Percentiles rank a stretch among this genome's conserved stretches.
These are phyloP conservation scores for Colletotrichum sp. DNA, from an alignment of 2,329 filamentous ascomycete genomes.

Conservation along the genomic window DNA sequence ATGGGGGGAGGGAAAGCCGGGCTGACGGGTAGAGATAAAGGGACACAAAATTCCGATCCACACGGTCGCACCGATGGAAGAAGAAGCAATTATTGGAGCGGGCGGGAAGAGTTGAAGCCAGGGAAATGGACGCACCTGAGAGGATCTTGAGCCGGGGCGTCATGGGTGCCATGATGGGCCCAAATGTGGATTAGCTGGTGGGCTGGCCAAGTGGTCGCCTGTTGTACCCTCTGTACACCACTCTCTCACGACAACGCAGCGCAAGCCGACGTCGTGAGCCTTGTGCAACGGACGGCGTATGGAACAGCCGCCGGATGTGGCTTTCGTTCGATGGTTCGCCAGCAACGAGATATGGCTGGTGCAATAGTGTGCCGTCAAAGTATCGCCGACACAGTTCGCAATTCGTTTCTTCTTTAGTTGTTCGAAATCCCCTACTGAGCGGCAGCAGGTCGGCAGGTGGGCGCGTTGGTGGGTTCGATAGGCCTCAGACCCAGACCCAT, in stretches of 20 bases:
- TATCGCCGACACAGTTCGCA: not conserved
- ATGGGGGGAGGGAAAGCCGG: slow-evolving; percentile 15
- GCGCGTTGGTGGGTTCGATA: slow-evolving; percentile 15
- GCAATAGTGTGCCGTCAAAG: not conserved
- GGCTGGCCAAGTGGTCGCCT: slow-evolving; percentile 31
- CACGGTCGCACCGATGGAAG: slow-evolving; percentile 25
- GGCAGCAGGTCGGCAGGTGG: slow-evolving; percentile 11
- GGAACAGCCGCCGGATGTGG: slow-evolving; percentile 13
- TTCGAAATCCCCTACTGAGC: slow-evolving; percentile 1
- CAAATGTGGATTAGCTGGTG: slow-evolving; percentile 39
- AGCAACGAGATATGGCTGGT: not conserved
- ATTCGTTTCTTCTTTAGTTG: not conserved
- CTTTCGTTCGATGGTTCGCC: not conserved
- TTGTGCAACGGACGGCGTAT: slow-evolving; percentile 7
- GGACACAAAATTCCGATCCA: slow-evolving; percentile 32
- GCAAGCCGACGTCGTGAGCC: not conserved
- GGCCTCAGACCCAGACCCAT: slow-evolving; percentile 22
- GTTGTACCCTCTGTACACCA: slow-evolving; percentile 18
- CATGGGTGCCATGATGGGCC: slow-evolving; percentile 61
- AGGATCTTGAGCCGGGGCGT: slow-evolving; percentile 65
- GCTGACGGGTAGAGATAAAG: slow-evolving; percentile 21
- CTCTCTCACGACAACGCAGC: slow-evolving; percentile 9
- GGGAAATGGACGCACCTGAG: slow-evolving; percentile 57
- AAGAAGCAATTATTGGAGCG: slow-evolving; percentile 21
- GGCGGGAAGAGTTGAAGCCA: slow-evolving; percentile 16